Base-by-base conservation (phyloP, 176 grass and related monocot species). In the Oryza longistaminata region DNA sequence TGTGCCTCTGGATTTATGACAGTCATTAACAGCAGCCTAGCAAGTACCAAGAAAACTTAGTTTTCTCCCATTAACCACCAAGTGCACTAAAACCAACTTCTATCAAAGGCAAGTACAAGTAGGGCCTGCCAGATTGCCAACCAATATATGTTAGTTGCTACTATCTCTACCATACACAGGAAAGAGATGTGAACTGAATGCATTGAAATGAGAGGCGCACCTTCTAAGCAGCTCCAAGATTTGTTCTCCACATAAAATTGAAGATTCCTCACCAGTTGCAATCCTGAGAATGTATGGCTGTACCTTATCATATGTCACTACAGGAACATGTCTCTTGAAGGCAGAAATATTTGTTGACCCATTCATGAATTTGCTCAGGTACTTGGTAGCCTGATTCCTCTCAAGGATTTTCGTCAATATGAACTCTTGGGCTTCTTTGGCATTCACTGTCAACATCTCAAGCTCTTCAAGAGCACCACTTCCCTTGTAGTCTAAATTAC, bases 181-280 rank as follows among this genome's bases (percentile, higher is more conserved):
- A 8, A 83, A 58, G 72, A 88, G 26, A 70, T 70, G 37, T 60
- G 31, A 12, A 83, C 33, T 53, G 21, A 43, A 65, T 35, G 45
- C 11, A 84, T 58, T 24, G 71, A 70, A 24, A 72, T 72, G 46
- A 77, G 60, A 81, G 27, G 24, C 50, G 15, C 45, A 95, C 93
- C 93, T 95, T 90, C 82, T 90, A 45, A 90, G 76, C 71, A 95
- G 80, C 71, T 95, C 90, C 33, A 87, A 48, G 29, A 95, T 92
- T 50, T 25, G 46, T 52, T 87, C 84, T 76, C 90, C 90, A 21
- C 88, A 95, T 83, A 95, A 70, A 87, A 95, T 84, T n/a, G 93
- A 95, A 75, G 93, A 95, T 70, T 79, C 71, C 76, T 88, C 85
- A 22, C 90, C 88, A 83, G 68, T 78, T 10, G 90, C 73, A 68